Evolutionary conservation across 305 asterid genomes (phyloP).

Genomic region (Petunia hybrid): DNA sequence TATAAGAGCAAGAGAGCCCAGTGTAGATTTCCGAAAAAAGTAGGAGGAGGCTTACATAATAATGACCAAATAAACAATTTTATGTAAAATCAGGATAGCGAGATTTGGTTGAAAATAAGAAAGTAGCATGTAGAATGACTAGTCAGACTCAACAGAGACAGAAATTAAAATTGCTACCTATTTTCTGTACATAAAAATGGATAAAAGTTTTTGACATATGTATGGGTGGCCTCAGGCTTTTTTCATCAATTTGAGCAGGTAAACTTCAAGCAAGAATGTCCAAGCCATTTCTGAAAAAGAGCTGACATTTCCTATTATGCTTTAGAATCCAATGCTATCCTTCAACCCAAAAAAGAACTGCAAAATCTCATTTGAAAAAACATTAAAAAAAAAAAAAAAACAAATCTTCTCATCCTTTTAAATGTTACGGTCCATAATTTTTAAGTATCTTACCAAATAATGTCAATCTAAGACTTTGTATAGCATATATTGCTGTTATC

Average conservation of each 20-base stretch:
- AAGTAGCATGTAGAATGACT: not conserved
- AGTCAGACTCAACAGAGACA: not conserved
- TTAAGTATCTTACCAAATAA: constrained; percentile 16
- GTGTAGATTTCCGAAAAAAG: too few species aligned
- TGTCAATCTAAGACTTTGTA: constrained; percentile 8
- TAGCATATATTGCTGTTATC: not conserved
- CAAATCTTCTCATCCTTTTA: not conserved
- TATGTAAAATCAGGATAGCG: not conserved
- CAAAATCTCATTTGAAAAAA: not conserved
- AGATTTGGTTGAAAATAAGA: not conserved
- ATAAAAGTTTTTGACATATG: not conserved
- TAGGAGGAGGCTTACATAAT: not conserved
- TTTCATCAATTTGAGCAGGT: constrained; percentile 1
- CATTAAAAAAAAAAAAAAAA: not conserved
- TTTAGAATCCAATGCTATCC: constrained; percentile 19
- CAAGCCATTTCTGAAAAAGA: constrained; percentile 21
- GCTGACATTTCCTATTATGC: constrained; percentile 23
- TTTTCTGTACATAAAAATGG: not conserved
- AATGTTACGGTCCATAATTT: not conserved
- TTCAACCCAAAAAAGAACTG: not conserved
- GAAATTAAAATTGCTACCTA: not conserved
- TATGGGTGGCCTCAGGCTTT: not conserved
- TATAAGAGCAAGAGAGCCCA: not conserved
- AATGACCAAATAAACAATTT: not conserved
- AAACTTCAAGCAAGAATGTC: constrained; percentile 3